Evolutionary conservation across 164 flowering plant genomes (phyloP), one percentile per base, ranked within the genome.

Genomic region (Macadamia integrifolia): DNA sequence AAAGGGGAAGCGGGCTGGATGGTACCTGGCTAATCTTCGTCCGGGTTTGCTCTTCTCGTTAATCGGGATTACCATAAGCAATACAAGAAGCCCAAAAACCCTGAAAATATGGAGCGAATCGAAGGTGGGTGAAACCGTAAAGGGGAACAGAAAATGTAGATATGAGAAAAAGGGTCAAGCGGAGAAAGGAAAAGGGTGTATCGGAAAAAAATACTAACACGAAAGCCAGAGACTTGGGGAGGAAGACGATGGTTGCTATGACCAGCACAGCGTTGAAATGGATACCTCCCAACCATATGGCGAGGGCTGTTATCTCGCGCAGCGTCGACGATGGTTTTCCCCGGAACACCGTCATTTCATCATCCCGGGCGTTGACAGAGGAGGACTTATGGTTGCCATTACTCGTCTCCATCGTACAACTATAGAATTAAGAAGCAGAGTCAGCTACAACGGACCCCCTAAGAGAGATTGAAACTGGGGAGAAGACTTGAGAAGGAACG

Each of bases 261-360:
- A 85, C 55, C 12, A 84, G 30, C 10, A 62, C 62, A 23, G 69
- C 75, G 62, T 68, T 80, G 65, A 88, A 73, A 69, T 91, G 95
- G 17, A 91, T 80, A 7, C 81, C 67, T 0, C 97, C 95, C 0
- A 89, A 81, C 97, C 93, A 91, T 11, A 89, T 14, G 0, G 66
- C 70, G 35, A 91, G 58, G 1, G 93, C 91, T 11, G 75, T 32
- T 0, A 80, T 12, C 0, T 81, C 28, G 35, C 80, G 78, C 1
- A 87, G 0, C 2, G 28, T 0, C 30, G 80, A 75, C 7, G 61
- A 67, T 15, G 71, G 60, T 15, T 61, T 61, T 23, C 84, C 81
- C 15, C 62, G 66, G 70, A 84, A 77, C 9, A 84, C 74, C 67
- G 75, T 81, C 61, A 69, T 48, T 32, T 64, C 69, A 2, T 64